phyloP scores from a whole-genome alignment of 2,329 filamentous ascomycete genomes.

The Colletotrichum kahawae region DNA sequence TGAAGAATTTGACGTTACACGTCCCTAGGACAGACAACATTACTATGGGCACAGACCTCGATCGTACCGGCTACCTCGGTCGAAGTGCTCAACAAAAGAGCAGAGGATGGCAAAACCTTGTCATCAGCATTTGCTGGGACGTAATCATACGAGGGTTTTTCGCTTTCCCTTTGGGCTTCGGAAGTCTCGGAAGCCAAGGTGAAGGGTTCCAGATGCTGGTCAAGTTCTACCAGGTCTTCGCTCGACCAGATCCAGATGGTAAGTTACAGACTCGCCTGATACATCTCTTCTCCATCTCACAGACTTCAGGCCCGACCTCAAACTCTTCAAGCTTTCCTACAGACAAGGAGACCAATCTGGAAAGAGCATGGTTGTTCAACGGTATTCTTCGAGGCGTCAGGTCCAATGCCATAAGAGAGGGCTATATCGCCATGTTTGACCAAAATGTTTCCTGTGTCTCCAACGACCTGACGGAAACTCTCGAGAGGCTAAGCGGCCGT shows the following conservation, averaged over 20 bases:
- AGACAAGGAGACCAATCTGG: not conserved
- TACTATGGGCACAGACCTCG: not conserved
- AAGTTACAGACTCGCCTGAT: not conserved
- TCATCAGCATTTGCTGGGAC: conserved; percentile 2
- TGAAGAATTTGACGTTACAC: not conserved
- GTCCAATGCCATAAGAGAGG: not conserved
- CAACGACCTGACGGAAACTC: not conserved
- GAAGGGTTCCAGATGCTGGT: not conserved
- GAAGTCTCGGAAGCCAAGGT: not conserved
- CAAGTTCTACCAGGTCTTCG: not conserved
- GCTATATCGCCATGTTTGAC: not conserved
- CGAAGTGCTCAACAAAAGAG: not conserved
- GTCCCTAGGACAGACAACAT: not conserved
- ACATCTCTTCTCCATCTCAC: not conserved
- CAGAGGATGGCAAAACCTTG: not conserved
- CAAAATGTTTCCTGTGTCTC: not conserved
- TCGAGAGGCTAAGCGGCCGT: not conserved
- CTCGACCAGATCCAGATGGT: not conserved
- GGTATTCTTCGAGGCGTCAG: not conserved
- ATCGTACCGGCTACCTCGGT: not conserved
- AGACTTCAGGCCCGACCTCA: not conserved
- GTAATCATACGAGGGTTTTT: not conserved
- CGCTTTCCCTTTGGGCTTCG: not conserved
- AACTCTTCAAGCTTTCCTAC: not conserved
- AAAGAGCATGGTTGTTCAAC: not conserved